Percentiles rank a stretch among this genome's conserved stretches.
phyloP scores from a whole-genome alignment of 78 protist species.

The Dictyostelium firmibasis region DNA sequence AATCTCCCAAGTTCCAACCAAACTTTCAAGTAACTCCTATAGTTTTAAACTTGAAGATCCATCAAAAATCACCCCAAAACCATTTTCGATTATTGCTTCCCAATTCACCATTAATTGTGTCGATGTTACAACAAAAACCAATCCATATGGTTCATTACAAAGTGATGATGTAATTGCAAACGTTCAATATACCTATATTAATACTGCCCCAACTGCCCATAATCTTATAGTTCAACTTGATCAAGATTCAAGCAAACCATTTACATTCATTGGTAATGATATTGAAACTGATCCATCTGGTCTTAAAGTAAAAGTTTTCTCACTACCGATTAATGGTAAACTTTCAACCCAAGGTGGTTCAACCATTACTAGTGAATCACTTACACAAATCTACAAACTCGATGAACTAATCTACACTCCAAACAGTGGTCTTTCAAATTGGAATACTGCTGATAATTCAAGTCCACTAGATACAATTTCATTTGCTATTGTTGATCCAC shows the following conservation, averaged over 20 bases:
- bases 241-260: neutral
- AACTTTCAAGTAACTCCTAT: neutral
- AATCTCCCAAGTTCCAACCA: neutral
- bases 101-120: neutral
- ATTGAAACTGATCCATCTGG: neutral
- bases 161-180: neutral
- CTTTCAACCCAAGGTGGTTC: neutral
- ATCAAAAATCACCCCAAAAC: neutral
- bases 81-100: neutral
- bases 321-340: conserved; percentile 30
- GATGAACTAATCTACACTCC: conserved; percentile 12
- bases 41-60: neutral
- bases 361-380: neutral
- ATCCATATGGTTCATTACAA: neutral
- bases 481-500: neutral
- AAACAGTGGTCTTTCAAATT: conserved; percentile 1
- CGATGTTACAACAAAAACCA: neutral
- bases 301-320: neutral
- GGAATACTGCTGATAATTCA: neutral
- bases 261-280: neutral
- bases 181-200: neutral
- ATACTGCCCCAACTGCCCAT: neutral
- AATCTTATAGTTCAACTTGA: neutral
- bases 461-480: conserved; percentile 27
- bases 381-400: neutral